Evolutionary conservation across 75 land plant species (phyloP).

Genomic region (Cunninghamia lanceolata): DNA sequence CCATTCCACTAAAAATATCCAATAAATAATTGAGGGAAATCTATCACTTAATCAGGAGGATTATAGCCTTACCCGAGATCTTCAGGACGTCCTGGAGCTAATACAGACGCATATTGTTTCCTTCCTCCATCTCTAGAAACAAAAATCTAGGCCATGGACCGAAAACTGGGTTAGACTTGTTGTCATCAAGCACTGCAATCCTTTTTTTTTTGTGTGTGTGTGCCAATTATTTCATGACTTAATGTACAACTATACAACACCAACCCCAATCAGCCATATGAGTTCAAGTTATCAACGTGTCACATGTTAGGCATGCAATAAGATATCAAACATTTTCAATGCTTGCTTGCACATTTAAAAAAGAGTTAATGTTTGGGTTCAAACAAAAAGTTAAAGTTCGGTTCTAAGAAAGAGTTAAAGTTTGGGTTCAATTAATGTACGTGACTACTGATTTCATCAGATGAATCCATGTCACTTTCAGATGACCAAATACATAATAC

Average conservation of each 20-base stretch:
- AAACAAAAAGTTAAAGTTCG: no score
- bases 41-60: neutral
- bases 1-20: neutral
- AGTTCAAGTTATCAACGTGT: neutral
- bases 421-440: no score
- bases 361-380: no score
- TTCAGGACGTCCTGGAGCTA: slow-evolving; percentile 91
- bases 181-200: neutral
- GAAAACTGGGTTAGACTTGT: slow-evolving; percentile 5
- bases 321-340: no score
- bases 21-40: slow-evolving; percentile 1
- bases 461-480: no score
- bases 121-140: slow-evolving; percentile 82
- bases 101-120: slow-evolving; percentile 86
- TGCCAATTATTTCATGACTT: neutral
- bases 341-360: no score
- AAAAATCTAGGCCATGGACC: slow-evolving; percentile 61
- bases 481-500: no score
- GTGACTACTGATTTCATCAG: no score
- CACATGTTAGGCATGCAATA: no score
- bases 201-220: neutral
- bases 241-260: neutral
- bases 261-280: neutral
- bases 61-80: slow-evolving; percentile 57
- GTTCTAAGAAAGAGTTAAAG: no score